Evolutionary conservation across 2,329 filamentous ascomycete species (phyloP).

Genomic region (Plenodomus biglobosus): DNA sequence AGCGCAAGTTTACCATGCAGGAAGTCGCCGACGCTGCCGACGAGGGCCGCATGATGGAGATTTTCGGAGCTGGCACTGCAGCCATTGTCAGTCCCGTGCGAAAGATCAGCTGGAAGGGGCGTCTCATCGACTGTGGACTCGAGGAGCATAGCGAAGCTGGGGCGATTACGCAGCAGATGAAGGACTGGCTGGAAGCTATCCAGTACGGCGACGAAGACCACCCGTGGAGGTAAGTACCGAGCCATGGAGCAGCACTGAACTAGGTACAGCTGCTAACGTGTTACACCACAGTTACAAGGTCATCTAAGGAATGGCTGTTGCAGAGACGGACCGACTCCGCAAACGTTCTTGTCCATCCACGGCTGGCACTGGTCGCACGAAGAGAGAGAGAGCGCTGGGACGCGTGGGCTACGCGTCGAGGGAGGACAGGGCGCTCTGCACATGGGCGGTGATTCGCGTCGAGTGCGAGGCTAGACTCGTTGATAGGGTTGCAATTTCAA

Average conservation of each 20-base stretch:
- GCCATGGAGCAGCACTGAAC: neutral
- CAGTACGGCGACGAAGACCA: conserved; percentile 89
- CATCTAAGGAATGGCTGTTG: conserved; percentile 4
- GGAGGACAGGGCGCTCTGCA: neutral
- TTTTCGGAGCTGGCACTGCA: conserved; percentile 91
- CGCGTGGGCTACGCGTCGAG: neutral
- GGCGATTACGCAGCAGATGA: conserved; percentile 81
- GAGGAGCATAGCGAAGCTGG: conserved; percentile 82
- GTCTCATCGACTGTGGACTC: conserved; percentile 80
- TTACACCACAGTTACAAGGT: conserved; percentile 35
- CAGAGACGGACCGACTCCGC: neutral
- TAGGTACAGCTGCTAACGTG: conserved; percentile 19
- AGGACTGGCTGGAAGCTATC: conserved; percentile 93
- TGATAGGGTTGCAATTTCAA: neutral
- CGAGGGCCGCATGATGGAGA: conserved; percentile 86
- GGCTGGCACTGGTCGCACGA: too few relatives aligned
- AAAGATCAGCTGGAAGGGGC: conserved; percentile 83
- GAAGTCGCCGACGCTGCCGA: conserved; percentile 78
- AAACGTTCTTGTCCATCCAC: neutral
- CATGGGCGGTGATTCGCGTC: neutral
- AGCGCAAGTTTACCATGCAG: conserved; percentile 90
- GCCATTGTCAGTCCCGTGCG: conserved; percentile 91
- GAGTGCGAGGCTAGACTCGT: neutral
- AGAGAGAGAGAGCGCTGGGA: neutral
- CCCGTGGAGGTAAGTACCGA: conserved; percentile 73